Evolutionary conservation across 75 land plant species (phyloP).

Genomic region (Larix kaempferi): DNA sequence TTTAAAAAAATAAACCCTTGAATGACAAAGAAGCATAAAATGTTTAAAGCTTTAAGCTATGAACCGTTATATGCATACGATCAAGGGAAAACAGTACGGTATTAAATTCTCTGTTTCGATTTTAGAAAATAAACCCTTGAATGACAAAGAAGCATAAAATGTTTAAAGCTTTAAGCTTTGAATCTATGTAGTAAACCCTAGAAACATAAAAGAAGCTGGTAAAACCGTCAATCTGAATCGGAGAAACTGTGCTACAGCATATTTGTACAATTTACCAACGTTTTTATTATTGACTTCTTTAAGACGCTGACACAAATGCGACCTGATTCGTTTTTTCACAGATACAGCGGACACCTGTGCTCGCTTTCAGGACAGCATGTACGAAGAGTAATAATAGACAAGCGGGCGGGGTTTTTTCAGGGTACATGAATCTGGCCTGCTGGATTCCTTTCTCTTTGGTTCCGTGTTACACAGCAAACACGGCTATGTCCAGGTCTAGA

Average conservation of each 20-base stretch:
- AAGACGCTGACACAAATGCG: not conserved
- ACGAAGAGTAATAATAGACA: not conserved
- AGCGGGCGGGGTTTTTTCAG: not conserved
- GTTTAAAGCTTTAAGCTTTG: not conserved
- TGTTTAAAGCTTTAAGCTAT: not conserved
- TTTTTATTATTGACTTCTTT: not conserved
- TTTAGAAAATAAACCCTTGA: too few relatives aligned
- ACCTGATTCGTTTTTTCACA: not conserved
- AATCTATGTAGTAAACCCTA: too few relatives aligned
- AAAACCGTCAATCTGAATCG: too few relatives aligned
- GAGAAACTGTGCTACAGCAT: not conserved
- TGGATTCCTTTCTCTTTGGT: not conserved
- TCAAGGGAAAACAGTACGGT: too few relatives aligned
- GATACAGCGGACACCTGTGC: not conserved
- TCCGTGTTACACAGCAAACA: too few relatives aligned
- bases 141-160: not conserved
- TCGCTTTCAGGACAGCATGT: not conserved
- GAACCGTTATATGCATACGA: not conserved
- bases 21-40: not conserved
- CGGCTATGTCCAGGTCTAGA: conserved; percentile 3
- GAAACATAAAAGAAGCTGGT: too few relatives aligned
- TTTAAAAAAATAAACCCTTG: too few relatives aligned
- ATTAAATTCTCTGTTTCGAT: too few relatives aligned
- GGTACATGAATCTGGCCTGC: not conserved
- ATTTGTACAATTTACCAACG: too few relatives aligned